phyloP scores from a whole-genome alignment of 1,284 basidiomycete species.

The Rhodotorula sp. region DNA sequence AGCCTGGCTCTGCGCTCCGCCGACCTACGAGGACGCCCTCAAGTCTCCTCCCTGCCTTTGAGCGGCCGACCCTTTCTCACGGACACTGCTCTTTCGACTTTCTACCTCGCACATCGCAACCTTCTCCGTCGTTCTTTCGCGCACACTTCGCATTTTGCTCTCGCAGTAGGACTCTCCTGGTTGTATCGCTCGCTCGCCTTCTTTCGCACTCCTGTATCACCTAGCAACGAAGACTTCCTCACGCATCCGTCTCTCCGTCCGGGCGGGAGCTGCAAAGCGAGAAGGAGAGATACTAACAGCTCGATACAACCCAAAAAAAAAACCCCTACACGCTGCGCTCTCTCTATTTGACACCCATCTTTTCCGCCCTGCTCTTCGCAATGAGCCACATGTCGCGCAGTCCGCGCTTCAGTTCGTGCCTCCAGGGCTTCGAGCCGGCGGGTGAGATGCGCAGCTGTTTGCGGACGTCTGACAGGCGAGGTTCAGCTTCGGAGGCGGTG shows the following conservation, averaged over 20 bases:
- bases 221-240: too few species aligned
- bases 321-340: not conserved
- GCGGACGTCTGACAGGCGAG: conserved; percentile 50
- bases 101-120: not conserved
- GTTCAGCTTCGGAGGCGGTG: conserved; percentile 43
- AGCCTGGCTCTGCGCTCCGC: conserved; percentile 42
- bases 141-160: not conserved
- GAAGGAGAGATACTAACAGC: not conserved
- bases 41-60: conserved; percentile 35
- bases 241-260: too few species aligned
- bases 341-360: conserved; percentile 19
- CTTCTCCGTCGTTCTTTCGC: not conserved
- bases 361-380: conserved; percentile 60
- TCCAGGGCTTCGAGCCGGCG: conserved; percentile 54
- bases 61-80: not conserved
- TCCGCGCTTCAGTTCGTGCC: conserved; percentile 64
- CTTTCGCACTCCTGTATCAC: too few species aligned
- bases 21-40: conserved; percentile 39
- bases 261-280: too few species aligned
- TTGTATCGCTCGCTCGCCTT: not conserved
- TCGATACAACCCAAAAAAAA: not conserved
- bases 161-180: not conserved
- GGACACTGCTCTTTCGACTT: not conserved
- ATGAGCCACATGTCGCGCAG: conserved; percentile 71
- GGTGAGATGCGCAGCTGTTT: conserved; percentile 45